Base-by-base conservation (phyloP, 2,329 filamentous ascomycete species). In the Colletotrichum lentis region DNA sequence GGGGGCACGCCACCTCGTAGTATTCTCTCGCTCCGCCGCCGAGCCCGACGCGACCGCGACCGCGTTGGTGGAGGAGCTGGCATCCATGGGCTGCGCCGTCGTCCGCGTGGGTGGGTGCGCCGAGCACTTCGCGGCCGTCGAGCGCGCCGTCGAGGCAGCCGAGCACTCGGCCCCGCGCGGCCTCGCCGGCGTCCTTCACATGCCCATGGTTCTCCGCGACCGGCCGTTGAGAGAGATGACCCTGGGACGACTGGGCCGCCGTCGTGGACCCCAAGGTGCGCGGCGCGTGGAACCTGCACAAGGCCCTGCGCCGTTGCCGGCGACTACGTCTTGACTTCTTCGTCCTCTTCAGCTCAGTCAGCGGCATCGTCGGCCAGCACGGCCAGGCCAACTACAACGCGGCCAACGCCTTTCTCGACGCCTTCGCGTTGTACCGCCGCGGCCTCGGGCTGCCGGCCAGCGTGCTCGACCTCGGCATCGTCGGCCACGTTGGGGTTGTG, bases 1-100 rank as follows among this genome's bases (percentile, higher is more conserved):
- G 11, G 84, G 84, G 1, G 84, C 83, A 6, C 77, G 78, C 10
- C 78, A 82, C 66, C 74, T 87, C 24, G 79, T 84, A 0, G 77
- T 86, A 3, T 75, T 85, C 12, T 86, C 84, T 1, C 79, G 83
- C 24, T 81, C 77, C 54, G 83, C 80, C 20, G 43, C 56, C 12
- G 44, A 59, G 11, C 18, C 41, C 3, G 56, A 49, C 20, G 27
- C 3, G 5, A 27, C 11, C 0, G 49, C n/a, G 14, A 11, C 22
- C 10, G n/a, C 56, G 18, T 49, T 59, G 20, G 57, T 72, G 24
- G 27, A 70, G 8, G 72, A 74, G 56, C 49, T 76, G 20, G 59
- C 46, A 0, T 22, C 1, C 39, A 54, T 62, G 59, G 59, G 47
- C 10, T 0, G 69, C 59, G 14, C 8, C 20, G 47, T 39, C 35